These are phyloP conservation scores for Coemansia sp. DNA, from an alignment of 192 early-diverging fungal species.

Conservation along the genomic window DNA sequence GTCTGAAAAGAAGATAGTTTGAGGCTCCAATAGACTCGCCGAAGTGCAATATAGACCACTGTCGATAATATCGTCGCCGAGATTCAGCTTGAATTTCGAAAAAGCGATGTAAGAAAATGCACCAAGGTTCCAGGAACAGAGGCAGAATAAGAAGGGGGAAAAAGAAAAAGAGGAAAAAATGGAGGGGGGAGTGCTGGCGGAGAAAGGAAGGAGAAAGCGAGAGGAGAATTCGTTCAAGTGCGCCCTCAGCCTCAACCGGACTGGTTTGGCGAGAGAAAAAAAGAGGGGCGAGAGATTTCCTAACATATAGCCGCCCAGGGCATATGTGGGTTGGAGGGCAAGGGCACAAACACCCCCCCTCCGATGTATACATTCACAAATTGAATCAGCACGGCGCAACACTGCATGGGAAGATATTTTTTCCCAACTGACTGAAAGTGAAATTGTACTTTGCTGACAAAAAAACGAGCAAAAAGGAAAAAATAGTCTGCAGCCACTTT, in stretches of 20 bases:
- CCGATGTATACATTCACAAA: neutral
- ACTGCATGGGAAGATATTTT: neutral
- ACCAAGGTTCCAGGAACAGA: neutral
- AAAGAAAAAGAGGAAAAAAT: slow-evolving; percentile 16
- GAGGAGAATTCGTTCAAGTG: neutral
- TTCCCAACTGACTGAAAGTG: neutral
- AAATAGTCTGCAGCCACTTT: slow-evolving; percentile 19
- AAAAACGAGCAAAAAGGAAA: slow-evolving; percentile 8
- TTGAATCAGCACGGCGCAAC: neutral
- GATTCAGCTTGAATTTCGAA: neutral
- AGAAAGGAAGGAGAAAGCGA: neutral
- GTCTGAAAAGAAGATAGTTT: neutral
- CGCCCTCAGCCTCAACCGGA: neutral
- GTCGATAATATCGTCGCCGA: neutral
- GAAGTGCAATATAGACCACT: neutral
- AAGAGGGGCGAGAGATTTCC: neutral
- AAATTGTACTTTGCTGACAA: slow-evolving; percentile 1
- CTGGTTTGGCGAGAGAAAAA: slow-evolving; percentile 1
- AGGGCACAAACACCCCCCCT: neutral
- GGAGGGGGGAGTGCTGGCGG: neutral
- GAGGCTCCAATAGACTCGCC: neutral
- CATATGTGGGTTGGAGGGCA: neutral
- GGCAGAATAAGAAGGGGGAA: neutral
- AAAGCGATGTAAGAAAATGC: neutral
- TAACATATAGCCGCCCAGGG: neutral